A percentile compares a stretch with the other conserved stretches of the same genome.
Evolutionary conservation across 257 asterid species (phyloP).

Genomic region (Linaria vulgaris): DNA sequence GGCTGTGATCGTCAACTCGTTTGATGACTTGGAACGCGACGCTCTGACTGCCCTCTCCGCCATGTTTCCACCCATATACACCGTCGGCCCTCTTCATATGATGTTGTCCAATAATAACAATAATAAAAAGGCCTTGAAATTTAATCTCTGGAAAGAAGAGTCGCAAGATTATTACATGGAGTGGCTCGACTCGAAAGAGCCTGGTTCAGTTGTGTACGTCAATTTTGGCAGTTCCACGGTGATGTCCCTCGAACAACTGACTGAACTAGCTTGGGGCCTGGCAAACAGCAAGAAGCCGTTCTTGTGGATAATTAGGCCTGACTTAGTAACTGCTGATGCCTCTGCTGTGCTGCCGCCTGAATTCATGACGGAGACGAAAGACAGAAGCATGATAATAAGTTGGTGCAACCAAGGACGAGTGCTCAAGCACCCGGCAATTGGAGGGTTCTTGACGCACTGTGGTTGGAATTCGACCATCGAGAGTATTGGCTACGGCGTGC

Average conservation of each 20-base stretch:
- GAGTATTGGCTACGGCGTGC: conserved; percentile 30
- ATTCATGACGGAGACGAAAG: conserved; percentile 30
- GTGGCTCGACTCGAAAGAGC: conserved; percentile 36
- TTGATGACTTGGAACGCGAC: conserved; percentile 37
- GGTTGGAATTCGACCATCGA: conserved; percentile 47
- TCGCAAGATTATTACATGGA: conserved; percentile 24
- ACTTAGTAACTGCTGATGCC: conserved; percentile 38
- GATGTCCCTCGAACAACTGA: conserved; percentile 33
- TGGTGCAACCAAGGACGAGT: conserved; percentile 50
- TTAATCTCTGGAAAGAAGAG: conserved; percentile 44
- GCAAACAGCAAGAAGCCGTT: conserved; percentile 40
- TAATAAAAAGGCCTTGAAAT: neutral
- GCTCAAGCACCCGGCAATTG: conserved; percentile 32
- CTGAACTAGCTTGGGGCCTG: conserved; percentile 46
- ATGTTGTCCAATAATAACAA: conserved; percentile 12
- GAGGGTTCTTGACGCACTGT: conserved; percentile 39
- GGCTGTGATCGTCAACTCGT: conserved; percentile 40
- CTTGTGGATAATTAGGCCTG: conserved; percentile 50
- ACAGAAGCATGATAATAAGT: conserved; percentile 33
- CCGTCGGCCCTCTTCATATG: conserved; percentile 39
- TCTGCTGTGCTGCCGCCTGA: conserved; percentile 26
- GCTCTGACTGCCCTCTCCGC: conserved; percentile 30
- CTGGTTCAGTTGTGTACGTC: conserved; percentile 39
- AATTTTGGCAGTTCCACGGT: conserved; percentile 42
- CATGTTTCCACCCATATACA: conserved; percentile 35